Evolutionary conservation across 371 early-diverging fungal species (phyloP).

Genomic region (Mortierella sp.): DNA sequence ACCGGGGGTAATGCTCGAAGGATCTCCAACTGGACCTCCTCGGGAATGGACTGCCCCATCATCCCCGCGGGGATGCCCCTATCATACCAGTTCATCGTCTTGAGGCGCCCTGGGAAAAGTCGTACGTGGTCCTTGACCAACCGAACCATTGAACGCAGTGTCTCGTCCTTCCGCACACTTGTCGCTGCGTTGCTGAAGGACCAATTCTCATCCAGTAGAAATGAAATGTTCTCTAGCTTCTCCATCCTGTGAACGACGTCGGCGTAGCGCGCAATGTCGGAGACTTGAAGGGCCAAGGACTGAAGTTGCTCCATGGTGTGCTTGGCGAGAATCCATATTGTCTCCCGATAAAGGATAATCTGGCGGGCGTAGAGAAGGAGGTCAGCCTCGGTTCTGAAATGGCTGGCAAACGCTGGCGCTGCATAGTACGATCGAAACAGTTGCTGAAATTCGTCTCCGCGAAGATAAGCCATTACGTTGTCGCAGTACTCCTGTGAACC

Average conservation of each 20-base stretch:
- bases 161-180: background rate
- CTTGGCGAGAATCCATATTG: too few species aligned
- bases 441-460: too few species aligned
- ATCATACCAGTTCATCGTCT: background rate
- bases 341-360: too few species aligned
- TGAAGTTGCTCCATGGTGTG: too few species aligned
- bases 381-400: too few species aligned
- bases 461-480: too few species aligned
- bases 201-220: background rate
- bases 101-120: background rate
- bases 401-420: too few species aligned
- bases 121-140: background rate
- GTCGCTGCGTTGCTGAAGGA: background rate
- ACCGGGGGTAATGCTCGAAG: background rate
- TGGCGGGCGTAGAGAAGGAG: too few species aligned
- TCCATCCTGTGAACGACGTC: background rate
- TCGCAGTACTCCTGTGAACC: too few species aligned
- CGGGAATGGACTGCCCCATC: background rate
- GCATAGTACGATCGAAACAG: too few species aligned
- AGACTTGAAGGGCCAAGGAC: too few species aligned
- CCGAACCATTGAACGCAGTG: background rate
- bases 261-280: background rate
- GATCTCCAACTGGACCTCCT: background rate
- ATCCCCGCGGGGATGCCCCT: background rate
- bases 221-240: background rate